Evolutionary conservation across 2,329 filamentous ascomycete species (phyloP).

Genomic region (Xylariaceae sp.): DNA sequence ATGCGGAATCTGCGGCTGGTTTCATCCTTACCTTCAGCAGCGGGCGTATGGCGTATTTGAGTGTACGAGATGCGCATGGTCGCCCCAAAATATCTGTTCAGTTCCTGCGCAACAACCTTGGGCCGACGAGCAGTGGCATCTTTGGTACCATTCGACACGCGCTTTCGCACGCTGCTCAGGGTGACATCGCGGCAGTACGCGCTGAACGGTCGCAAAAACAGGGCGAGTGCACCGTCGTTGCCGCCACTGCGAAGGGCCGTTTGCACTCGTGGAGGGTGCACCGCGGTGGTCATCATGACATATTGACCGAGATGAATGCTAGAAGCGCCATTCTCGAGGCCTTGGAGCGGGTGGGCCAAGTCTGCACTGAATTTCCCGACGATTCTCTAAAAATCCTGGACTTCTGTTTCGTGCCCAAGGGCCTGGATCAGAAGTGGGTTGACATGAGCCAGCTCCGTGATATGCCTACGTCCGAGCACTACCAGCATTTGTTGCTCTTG

Average conservation of each 20-base stretch:
- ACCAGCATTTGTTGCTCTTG: slow-evolving; percentile 64
- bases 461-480: slow-evolving; percentile 52
- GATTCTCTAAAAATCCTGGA: slow-evolving; percentile 72
- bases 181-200: slow-evolving; percentile 79
- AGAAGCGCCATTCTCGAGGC: slow-evolving; percentile 65
- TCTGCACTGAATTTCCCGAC: slow-evolving; percentile 51
- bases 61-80: slow-evolving; percentile 82
- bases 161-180: slow-evolving; percentile 70
- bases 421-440: slow-evolving; percentile 52
- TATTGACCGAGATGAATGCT: slow-evolving; percentile 72
- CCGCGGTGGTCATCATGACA: slow-evolving; percentile 80
- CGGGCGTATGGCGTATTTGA: slow-evolving; percentile 84
- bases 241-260: slow-evolving; percentile 75
- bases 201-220: slow-evolving; percentile 72
- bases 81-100: slow-evolving; percentile 79
- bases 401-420: slow-evolving; percentile 69
- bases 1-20: slow-evolving; percentile 80
- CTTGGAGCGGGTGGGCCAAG: slow-evolving; percentile 58
- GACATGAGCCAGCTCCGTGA: slow-evolving; percentile 55
- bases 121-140: slow-evolving; percentile 64
- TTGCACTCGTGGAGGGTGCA: slow-evolving; percentile 88
- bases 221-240: slow-evolving; percentile 83
- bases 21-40: slow-evolving; percentile 85
- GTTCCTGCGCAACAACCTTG: slow-evolving; percentile 67
- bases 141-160: slow-evolving; percentile 81